Base-by-base conservation (phyloP, 345 rosid genomes). In the Moringa oleifera region DNA sequence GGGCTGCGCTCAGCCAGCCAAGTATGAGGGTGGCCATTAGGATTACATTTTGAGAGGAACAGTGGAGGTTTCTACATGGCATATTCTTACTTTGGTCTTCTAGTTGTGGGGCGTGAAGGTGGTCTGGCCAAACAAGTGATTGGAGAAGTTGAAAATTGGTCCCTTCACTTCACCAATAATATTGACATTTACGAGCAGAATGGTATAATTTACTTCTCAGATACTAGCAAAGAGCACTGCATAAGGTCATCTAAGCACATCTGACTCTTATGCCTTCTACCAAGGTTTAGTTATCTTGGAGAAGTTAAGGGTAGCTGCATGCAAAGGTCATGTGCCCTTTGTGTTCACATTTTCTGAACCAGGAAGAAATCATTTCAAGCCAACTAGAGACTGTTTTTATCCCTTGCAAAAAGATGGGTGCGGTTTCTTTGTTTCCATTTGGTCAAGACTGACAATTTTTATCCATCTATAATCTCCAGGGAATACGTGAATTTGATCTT, bases 1-100 rank as follows among this genome's bases (percentile, higher is more conserved):
- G 80, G 63, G 53, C 22, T 90, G 97, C 25, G 81, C 71, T 68
- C 85, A 75, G 2, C 82, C 95, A 58, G 82, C 80, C 88, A 85
- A 59, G 58, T 82, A 0, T 90, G 95, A 74, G 97, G 95, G 54
- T 82, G 97, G 59, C 90, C 95, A n/a, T 67, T 90, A 55, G 95
- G 95, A 45, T 66, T 90, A 24, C 74, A 80, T 57, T 90, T 87
- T 28, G 79, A 85, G 66, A 74, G 74, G 62, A 76, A 63, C 75
- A 82, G 78, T 1, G 87, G 97, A 59, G 87, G 83, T 59, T 83
- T 90, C 10, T 90, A 87, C 62, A 85, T 85, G 7, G 92, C 92
- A 0, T 95, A 90, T 75, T 91, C 94, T 0, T 90, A 87, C 72
- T 79, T 79, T 22, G 95, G 97, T 45, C 68, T 90, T 36, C 72